Conservation (phyloP, 352 stramenopile species). For the Phytophthora cryptogea region DNA sequence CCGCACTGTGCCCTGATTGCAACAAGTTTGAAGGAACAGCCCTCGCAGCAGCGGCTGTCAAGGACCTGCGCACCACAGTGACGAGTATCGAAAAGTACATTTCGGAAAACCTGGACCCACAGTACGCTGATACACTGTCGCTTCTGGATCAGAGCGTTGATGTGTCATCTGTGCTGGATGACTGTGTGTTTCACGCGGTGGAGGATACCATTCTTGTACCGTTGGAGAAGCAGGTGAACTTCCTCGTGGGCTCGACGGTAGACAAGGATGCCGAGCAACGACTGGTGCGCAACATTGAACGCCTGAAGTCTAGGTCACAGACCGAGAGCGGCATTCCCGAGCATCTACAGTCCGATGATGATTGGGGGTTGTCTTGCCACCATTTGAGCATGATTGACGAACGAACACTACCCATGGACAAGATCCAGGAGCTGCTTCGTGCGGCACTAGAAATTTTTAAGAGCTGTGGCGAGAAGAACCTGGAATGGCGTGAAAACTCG, state of each 20-base stretch:
- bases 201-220: constrained; percentile 83
- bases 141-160: constrained; percentile 64
- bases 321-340: constrained; percentile 79
- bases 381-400: constrained; percentile 87
- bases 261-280: constrained; percentile 57
- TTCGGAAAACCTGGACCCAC: constrained; percentile 58
- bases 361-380: constrained; percentile 81
- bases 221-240: constrained; percentile 73
- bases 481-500: constrained; percentile 78
- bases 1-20: constrained; percentile 57
- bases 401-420: constrained; percentile 67
- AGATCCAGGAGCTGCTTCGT: constrained; percentile 81
- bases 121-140: constrained; percentile 71
- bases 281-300: constrained; percentile 66
- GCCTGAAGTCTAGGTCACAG: constrained; percentile 65
- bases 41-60: constrained; percentile 59
- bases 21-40: constrained; percentile 55
- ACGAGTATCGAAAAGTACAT: constrained; percentile 84
- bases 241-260: constrained; percentile 69
- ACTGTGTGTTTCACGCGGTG: constrained; percentile 72
- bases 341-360: constrained; percentile 72
- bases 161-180: constrained; percentile 56
- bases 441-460: constrained; percentile 83
- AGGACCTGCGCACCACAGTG: constrained; percentile 67
- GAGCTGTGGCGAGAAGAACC: constrained; percentile 75